Evolutionary conservation across 331 rosid genomes (phyloP).

Genomic region (Acacia concinna): DNA sequence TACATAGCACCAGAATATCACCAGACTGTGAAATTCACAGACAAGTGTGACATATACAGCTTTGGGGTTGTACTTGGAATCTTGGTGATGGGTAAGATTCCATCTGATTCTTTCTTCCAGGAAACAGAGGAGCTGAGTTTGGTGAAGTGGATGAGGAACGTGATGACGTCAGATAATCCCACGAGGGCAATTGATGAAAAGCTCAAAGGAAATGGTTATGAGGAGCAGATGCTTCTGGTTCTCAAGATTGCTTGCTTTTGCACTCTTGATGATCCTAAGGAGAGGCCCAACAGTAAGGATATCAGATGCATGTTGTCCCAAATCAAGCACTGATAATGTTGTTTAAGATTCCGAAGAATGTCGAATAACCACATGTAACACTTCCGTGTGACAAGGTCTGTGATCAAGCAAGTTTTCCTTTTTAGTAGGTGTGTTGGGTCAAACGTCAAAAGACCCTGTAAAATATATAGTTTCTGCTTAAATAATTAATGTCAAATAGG

Average conservation of each 20-base stretch:
- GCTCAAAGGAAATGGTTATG: constrained; percentile 66
- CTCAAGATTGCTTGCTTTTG: constrained; percentile 90
- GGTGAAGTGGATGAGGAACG: constrained; percentile 79
- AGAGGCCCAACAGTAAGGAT: constrained; percentile 89
- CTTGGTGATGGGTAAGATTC: constrained; percentile 77
- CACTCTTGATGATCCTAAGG: constrained; percentile 77
- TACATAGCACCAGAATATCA: constrained; percentile 92
- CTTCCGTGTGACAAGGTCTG: not conserved
- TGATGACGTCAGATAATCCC: constrained; percentile 67
- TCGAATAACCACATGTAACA: constrained; percentile 1
- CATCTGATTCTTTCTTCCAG: constrained; percentile 73
- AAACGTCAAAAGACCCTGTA: not conserved
- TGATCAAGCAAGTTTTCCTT: not conserved
- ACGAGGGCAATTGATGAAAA: constrained; percentile 54
- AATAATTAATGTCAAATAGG: not conserved
- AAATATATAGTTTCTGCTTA: not conserved
- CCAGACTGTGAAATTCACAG: constrained; percentile 80
- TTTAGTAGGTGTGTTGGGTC: not conserved
- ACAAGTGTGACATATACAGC: constrained; percentile 87
- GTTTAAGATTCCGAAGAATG: not conserved
- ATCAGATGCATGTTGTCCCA: constrained; percentile 76
- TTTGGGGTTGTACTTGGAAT: constrained; percentile 83
- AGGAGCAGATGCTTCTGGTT: constrained; percentile 90
- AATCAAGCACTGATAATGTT: constrained; percentile 51
- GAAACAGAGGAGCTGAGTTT: constrained; percentile 64